Percentiles rank a stretch among this genome's conserved stretches.
phyloP scores from a whole-genome alignment of 2,329 filamentous ascomycete genomes.

The Scopulariopsis brevicaulis region DNA sequence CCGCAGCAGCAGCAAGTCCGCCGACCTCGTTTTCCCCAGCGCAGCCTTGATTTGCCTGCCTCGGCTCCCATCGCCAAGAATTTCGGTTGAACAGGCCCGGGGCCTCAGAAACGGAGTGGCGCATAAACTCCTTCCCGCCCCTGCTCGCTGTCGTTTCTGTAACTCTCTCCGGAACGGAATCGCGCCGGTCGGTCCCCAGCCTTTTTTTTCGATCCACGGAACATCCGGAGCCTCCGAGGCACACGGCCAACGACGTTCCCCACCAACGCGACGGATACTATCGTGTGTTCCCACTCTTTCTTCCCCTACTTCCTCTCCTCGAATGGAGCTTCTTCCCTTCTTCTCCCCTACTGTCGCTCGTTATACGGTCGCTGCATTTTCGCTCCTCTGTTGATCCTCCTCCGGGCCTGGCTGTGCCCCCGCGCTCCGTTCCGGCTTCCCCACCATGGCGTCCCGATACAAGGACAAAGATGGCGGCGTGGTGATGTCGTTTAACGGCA shows the following conservation, averaged over 20 bases:
- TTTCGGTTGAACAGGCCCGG: too few species aligned
- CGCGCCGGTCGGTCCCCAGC: not conserved
- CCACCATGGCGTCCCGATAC: slow-evolving; percentile 35
- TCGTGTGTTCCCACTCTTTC: not conserved
- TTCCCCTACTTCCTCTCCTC: not conserved
- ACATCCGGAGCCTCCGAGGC: not conserved
- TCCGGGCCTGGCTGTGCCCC: not conserved
- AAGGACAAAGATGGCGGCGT: slow-evolving; percentile 55
- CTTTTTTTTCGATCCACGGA: too few species aligned
- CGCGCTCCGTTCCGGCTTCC: not conserved
- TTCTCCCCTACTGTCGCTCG: slow-evolving; percentile 8
- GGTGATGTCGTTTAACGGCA: slow-evolving; percentile 61
- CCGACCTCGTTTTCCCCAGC: too few species aligned
- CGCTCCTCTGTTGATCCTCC: not conserved
- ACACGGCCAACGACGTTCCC: not conserved
- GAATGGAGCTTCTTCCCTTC: not conserved
- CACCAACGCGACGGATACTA: not conserved
- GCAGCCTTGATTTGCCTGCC: too few species aligned
- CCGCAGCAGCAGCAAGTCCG: too few species aligned
- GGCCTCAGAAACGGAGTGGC: too few species aligned
- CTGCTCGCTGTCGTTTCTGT: too few species aligned
- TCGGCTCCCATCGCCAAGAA: too few species aligned
- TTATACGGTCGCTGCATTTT: slow-evolving; percentile 1
- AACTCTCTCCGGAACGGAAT: not conserved
- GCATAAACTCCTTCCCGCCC: too few species aligned